phyloP scores from a whole-genome alignment of 1,139 yeast genomes.

The Arxiozyma bovina region DNA sequence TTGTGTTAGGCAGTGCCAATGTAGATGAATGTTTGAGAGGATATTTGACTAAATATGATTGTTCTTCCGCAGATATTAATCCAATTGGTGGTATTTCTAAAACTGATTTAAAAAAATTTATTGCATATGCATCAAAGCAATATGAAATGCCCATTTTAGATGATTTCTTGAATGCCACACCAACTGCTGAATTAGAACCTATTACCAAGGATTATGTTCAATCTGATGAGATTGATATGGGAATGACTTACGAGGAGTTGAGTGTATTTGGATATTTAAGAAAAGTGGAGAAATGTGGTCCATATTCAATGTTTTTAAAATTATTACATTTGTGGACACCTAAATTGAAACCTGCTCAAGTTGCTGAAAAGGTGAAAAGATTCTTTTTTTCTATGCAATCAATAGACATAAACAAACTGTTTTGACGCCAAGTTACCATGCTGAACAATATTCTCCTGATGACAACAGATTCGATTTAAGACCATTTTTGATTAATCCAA shows the following conservation, averaged over 20 bases:
- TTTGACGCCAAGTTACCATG: conserved; percentile 92
- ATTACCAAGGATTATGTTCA: conserved; percentile 86
- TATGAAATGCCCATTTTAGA: conserved; percentile 70
- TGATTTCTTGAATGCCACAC: conserved; percentile 79
- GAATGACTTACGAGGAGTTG: conserved; percentile 91
- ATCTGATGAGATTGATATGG: conserved; percentile 96
- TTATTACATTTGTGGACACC: conserved; percentile 90
- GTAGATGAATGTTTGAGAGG: conserved; percentile 98
- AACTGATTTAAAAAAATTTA: conserved; percentile 79
- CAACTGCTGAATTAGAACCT: conserved; percentile 97
- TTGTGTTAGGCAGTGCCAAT: conserved; percentile 91
- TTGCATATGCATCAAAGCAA: conserved; percentile 61
- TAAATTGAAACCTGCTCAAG: conserved; percentile 65
- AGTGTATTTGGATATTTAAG: conserved; percentile 87
- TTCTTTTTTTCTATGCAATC: conserved; percentile 90
- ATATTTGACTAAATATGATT: conserved; percentile 89
- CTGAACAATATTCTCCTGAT: conserved; percentile 96
- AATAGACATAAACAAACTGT: conserved; percentile 97
- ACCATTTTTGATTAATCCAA: conserved; percentile 87
- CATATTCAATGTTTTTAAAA: conserved; percentile 86
- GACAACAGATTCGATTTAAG: conserved; percentile 92
- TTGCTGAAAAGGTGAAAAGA: conserved; percentile 84
- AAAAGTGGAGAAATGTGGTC: conserved; percentile 91
- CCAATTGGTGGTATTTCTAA: conserved; percentile 97
- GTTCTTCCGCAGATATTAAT: conserved; percentile 92